Base-by-base conservation (phyloP, 106 monocot genomes). In the Chionographis japonica region DNA sequence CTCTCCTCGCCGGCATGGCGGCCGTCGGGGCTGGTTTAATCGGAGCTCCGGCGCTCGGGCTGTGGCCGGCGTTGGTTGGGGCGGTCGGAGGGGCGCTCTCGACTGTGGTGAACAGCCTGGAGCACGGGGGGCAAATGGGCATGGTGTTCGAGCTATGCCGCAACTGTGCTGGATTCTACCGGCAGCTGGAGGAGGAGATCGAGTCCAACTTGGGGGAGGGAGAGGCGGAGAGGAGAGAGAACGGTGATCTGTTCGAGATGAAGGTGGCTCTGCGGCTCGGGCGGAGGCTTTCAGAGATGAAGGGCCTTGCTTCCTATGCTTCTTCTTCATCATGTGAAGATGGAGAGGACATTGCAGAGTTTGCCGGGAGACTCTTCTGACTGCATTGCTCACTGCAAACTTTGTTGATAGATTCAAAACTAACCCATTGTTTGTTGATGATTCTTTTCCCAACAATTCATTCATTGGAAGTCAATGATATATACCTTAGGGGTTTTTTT, bases 361-460 rank as follows among this genome's bases (percentile, higher is more conserved):
- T 81, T 66, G 94, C 94, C 2, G 87, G 94, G 17, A 94, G 85
- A 53, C 61, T 94, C n/a, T 84, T 90, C 72, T 94, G 62, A 85
- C 46, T 11, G 37, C 27, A 27, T 27, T 27, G 27, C 27, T 27
- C 27, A 18, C 1, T 27, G 27, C 27, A 27, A 27, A 27, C 27
- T 27, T 0, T 27, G 27, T 27, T 27, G 27, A 27, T 27, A 27
- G 27, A 27, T 27, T 27, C 27, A 1, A 27, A 27, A 27, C 27
- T 27, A 27, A 27, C 27, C 27, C 27, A 27, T 27, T 27, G 27
- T 27, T 27, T 27, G 27, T 27, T 27, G 27, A 27, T 27, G 27
- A 27, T 27, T 27, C 27, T 27, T 27, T 27, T 27, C 27, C 27
- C 27, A 27, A 27, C 27, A 27, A 27, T 27, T 27, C 27, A 27